These are phyloP conservation scores for Intubia oerlemansii DNA, from an alignment of 2,329 filamentous ascomycete genomes.

Conservation along the genomic window DNA sequence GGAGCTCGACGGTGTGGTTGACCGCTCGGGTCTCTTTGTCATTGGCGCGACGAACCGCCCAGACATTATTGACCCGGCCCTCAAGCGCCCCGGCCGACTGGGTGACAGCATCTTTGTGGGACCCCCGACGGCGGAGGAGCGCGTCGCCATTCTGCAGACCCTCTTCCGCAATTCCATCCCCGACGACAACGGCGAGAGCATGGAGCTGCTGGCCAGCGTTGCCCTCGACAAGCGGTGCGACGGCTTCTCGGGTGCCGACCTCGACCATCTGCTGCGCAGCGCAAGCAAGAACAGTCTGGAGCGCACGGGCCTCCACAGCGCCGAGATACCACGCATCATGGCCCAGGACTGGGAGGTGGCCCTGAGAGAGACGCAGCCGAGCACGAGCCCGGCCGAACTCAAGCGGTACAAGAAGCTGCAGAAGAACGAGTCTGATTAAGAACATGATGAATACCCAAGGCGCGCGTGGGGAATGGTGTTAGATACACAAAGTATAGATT, in stretches of 20 bases:
- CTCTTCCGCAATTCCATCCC: slow-evolving; percentile 28
- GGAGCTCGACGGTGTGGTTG: slow-evolving; percentile 71
- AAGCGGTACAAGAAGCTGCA: slow-evolving; percentile 6
- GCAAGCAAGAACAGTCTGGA: slow-evolving; percentile 18
- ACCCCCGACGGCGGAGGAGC: slow-evolving; percentile 51
- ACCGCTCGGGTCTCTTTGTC: slow-evolving; percentile 71
- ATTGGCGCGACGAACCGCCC: slow-evolving; percentile 89
- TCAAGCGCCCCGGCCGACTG: slow-evolving; percentile 76
- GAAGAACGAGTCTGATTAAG: no score
- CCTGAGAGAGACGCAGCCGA: slow-evolving; percentile 24
- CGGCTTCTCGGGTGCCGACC: slow-evolving; percentile 53
- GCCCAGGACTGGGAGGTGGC: slow-evolving; percentile 30
- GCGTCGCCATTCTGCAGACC: slow-evolving; percentile 68
- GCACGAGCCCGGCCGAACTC: slow-evolving; percentile 16
- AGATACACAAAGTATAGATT: no score
- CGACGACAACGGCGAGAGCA: neutral
- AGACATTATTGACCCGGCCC: slow-evolving; percentile 90
- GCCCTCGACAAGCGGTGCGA: slow-evolving; percentile 46
- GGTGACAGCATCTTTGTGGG: slow-evolving; percentile 69
- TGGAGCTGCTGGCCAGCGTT: slow-evolving; percentile 29
- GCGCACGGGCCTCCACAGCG: slow-evolving; percentile 10
- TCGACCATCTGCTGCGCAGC: slow-evolving; percentile 27
- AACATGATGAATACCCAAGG: no score
- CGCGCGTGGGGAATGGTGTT: no score
- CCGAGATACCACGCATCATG: slow-evolving; percentile 14